phyloP scores from a whole-genome alignment of 1,284 basidiomycete species.

The Pseudozyma sp. region DNA sequence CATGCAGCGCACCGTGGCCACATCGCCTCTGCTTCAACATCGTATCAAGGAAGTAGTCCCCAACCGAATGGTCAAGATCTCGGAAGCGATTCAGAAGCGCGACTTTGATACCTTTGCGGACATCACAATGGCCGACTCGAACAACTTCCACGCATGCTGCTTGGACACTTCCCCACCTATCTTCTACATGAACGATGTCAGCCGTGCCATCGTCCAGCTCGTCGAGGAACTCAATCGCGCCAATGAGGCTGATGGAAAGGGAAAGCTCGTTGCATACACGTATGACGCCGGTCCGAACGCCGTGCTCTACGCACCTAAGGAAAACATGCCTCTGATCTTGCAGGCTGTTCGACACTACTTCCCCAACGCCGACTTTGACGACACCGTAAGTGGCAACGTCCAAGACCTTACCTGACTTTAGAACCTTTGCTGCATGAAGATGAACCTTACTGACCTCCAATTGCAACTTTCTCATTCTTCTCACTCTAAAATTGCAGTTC shows the following conservation, averaged over 20 bases:
- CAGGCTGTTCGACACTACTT: constrained; percentile 66
- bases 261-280: constrained; percentile 91
- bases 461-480: neutral
- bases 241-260: constrained; percentile 72
- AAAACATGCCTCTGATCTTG: constrained; percentile 55
- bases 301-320: constrained; percentile 88
- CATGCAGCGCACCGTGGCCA: constrained; percentile 97
- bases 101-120: constrained; percentile 91
- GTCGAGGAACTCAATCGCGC: constrained; percentile 95
- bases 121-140: constrained; percentile 96
- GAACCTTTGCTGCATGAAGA: neutral
- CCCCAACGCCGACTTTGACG: constrained; percentile 68
- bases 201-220: constrained; percentile 70
- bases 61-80: constrained; percentile 84
- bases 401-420: neutral
- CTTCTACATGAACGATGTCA: constrained; percentile 99
- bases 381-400: constrained; percentile 52
- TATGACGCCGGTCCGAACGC: constrained; percentile 99
- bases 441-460: neutral
- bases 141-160: constrained; percentile 90
- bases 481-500: constrained; percentile 34
- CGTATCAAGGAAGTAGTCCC: constrained; percentile 90
- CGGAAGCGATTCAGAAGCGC: constrained; percentile 79
- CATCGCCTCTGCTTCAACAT: constrained; percentile 87
- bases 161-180: constrained; percentile 97